Base-by-base conservation (phyloP, 2,329 filamentous ascomycete species). In the Diaporthe amygdali region DNA sequence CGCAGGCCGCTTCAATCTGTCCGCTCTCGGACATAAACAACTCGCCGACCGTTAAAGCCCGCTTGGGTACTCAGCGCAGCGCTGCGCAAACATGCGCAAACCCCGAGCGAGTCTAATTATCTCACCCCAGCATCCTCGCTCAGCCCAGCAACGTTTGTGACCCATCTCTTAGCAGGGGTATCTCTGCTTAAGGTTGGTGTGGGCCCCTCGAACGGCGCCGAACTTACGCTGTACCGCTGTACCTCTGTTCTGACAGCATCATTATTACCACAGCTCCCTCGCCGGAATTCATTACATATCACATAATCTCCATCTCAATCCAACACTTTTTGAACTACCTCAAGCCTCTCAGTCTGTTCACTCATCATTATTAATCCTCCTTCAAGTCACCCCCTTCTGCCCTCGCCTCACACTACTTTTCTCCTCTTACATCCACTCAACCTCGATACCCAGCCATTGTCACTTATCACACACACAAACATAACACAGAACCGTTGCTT, bases 11-110 rank as follows among this genome's bases (percentile, higher is more conserved):
- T 70, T 70, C 47, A 66, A 47, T 66, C 52, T 55, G 61, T 56
- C 68, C 68, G 68, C 61, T 37, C 79, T 82, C 80, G 80, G 80
- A 82, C 80, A 82, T 81, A 82, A 80, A 78, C 76, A 79, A 76
- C 76, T 76, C 74, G 77, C 80, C 80, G 80, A 81, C 76, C 59
- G 70, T 73, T 79, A 71, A 63, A 70, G 56, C 73, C 75, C 74
- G 56, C 52, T 44, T 64, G 59, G n/a, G 39, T 34, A 12, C 52
- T 51, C 41, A 70, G 25, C n/a, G 61, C 54, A 20, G 44, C 44
- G 59, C 59, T 25, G 59, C 44, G 44, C 59, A 64, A 12, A 37
- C 44, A 49, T 64, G 59, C 59, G 44, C 59, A 64, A 56, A 68
- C 54, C 41, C 69, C 72, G 70, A 71, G 39, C 12, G 32, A 70